Percentiles rank a stretch among this genome's conserved stretches.
Evolutionary conservation across 345 rosid species (phyloP).

Genomic region (Populus simonii): DNA sequence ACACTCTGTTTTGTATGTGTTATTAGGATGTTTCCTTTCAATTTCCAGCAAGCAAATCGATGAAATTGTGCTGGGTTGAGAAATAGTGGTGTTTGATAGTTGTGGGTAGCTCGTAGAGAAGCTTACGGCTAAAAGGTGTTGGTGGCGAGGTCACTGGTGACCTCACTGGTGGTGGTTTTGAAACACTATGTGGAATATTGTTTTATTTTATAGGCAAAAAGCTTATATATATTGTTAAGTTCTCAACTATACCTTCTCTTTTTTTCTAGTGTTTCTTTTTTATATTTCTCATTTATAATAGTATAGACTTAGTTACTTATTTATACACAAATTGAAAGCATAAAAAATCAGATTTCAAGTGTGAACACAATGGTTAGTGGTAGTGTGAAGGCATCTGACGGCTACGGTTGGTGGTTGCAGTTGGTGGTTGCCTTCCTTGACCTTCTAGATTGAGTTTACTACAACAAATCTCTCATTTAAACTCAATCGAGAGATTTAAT

Average conservation of each 20-base stretch:
- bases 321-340: no score
- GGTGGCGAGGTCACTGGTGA: accelerated
- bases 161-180: accelerated
- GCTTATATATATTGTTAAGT: no score
- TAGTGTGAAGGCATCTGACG: no score
- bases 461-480: no score
- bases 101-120: conserved; percentile 46
- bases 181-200: accelerated
- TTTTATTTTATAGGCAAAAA: no score
- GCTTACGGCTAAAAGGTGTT: conserved; percentile 5
- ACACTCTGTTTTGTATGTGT: conserved; percentile 41
- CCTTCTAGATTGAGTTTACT: no score
- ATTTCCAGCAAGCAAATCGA: conserved; percentile 33
- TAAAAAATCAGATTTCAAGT: no score
- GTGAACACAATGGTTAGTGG: no score
- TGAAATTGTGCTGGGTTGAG: conserved; percentile 37
- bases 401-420: accelerated
- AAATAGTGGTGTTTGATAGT: conserved; percentile 27
- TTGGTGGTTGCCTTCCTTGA: no score
- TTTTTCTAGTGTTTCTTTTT: accelerated
- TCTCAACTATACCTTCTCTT: accelerated
- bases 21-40: conserved; percentile 40
- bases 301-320: no score
- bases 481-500: no score
- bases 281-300: no score